Base-by-base conservation (phyloP, 2,329 filamentous ascomycete genomes). In the Cladosporium sp. region DNA sequence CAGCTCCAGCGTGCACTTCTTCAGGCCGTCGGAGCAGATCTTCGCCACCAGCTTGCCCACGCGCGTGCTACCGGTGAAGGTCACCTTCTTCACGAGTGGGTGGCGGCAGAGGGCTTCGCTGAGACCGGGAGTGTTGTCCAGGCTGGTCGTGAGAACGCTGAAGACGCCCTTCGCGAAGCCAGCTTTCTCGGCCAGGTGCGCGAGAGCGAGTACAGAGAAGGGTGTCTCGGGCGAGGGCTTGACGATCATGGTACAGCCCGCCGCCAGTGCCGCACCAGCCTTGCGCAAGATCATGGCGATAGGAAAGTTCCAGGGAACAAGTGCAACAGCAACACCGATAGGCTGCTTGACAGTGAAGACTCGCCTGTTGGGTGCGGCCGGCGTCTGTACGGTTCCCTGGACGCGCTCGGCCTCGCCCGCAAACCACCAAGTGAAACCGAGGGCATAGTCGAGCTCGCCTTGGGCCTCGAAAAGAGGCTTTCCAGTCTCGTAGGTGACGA, bases 321-420 rank as follows among this genome's bases (percentile, higher is more conserved):
- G 70, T 0, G 84, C 85, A 0, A 78, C 84, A 0, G 80, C 76
- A 9, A 87, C 83, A 52, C 85, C 85, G 54, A 87, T 77, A 0
- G 85, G 85, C 67, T 88, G 85, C 72, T 91, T 91, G 60, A 90
- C 78, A 0, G 84, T 86, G 56, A 91, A 80, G 2, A 84, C 76
- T 10, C 86, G 76, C 5, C 86, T 74, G 32, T 82, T 81, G 0
- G 86, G 81, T 0, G 80, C 70, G 0, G 85, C 73, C 0, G 83
- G 77, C 0, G 76, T 74, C 43, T 81, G 78, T 4, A 85, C 76
- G 0, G 77, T 77, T 13, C 86, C 86, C 22, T 78, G 75, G n/a
- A 84, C 77, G 33, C 81, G 73, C 67, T 84, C 73, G 63, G 80
- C 81, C 60, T 84, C 81, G 2, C 81, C 81, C 7, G 76, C 74